A percentile compares a stretch with the other conserved stretches of the same genome.
phyloP scores from a whole-genome alignment of 2,329 filamentous ascomycete species.

The Aspergillus fumigatiaffinis region DNA sequence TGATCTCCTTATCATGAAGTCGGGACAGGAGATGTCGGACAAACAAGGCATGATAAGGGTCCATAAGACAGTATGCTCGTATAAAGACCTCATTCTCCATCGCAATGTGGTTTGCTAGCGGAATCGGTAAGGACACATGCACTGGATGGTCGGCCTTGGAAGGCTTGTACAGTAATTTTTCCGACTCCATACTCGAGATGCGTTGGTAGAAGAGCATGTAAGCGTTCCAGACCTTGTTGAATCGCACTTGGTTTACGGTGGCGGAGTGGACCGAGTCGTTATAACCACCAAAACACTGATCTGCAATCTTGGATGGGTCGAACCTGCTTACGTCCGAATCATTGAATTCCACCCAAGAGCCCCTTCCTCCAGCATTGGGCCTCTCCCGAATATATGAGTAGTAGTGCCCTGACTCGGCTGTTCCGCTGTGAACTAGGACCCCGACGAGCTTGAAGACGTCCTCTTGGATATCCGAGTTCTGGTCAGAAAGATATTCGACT shows the following conservation, averaged over 20 bases:
- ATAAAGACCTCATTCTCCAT: constrained; percentile 70
- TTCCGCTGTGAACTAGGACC: constrained; percentile 87
- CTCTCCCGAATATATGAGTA: constrained; percentile 92
- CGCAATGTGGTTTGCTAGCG: constrained; percentile 55
- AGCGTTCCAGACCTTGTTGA: constrained; percentile 73
- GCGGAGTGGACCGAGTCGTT: constrained; percentile 53
- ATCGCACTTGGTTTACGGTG: constrained; percentile 42
- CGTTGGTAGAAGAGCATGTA: constrained; percentile 99
- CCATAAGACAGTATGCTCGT: constrained; percentile 74
- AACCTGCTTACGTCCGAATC: constrained; percentile 77
- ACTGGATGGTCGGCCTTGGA: constrained; percentile 48
- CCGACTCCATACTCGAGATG: constrained; percentile 58
- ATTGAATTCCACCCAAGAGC: constrained; percentile 86
- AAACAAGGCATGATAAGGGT: constrained; percentile 66
- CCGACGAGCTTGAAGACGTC: constrained; percentile 94
- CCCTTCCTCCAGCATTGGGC: constrained; percentile 47
- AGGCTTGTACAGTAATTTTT: constrained; percentile 47
- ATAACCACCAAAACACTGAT: constrained; percentile 73
- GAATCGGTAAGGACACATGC: constrained; percentile 43
- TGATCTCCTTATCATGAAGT: constrained; percentile 48
- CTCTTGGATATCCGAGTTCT: constrained; percentile 51
- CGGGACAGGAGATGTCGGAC: constrained; percentile 59
- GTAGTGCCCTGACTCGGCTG: constrained; percentile 91
- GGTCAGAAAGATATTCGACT: constrained; percentile 72
- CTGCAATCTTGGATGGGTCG: constrained; percentile 68